Percentiles rank a stretch among this genome's conserved stretches.
phyloP scores from a whole-genome alignment of 1,139 yeast genomes.

The Scheffersomyces titani region DNA sequence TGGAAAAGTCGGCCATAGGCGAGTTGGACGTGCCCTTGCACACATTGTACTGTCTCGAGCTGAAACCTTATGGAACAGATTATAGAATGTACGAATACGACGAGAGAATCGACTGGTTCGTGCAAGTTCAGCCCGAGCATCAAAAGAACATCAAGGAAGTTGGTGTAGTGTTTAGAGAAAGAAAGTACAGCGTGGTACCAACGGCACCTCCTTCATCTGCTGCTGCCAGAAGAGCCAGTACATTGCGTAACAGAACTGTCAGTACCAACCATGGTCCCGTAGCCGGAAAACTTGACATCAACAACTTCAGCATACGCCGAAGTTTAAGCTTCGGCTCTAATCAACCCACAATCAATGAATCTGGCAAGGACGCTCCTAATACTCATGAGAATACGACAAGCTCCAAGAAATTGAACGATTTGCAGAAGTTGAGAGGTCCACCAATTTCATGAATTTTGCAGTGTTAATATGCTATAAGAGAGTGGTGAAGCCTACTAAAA shows the following conservation, averaged over 20 bases:
- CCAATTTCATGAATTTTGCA: neutral
- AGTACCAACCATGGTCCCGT: conserved; percentile 2
- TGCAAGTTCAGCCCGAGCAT: conserved; percentile 67
- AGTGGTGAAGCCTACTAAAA: neutral
- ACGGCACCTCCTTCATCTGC: conserved; percentile 58
- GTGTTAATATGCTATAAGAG: neutral
- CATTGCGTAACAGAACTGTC: neutral
- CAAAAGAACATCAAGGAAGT: conserved; percentile 63
- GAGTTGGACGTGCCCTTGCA: conserved; percentile 92
- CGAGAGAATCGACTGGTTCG: conserved; percentile 77
- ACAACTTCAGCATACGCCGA: conserved; percentile 13
- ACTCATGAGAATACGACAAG: conserved; percentile 11
- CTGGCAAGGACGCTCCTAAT: neutral
- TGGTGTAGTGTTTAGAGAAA: conserved; percentile 63
- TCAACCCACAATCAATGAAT: conserved; percentile 3
- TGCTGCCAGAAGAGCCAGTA: conserved; percentile 1
- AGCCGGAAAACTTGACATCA: neutral
- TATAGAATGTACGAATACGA: conserved; percentile 88
- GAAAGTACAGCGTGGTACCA: conserved; percentile 72
- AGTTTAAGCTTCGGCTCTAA: conserved; percentile 18
- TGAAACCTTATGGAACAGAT: conserved; percentile 93
- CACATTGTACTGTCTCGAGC: conserved; percentile 84
- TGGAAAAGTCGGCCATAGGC: conserved; percentile 80
- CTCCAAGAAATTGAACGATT: conserved; percentile 21
- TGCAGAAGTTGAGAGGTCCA: conserved; percentile 19